These are phyloP conservation scores for Fusarium oxysporum DNA, from an alignment of 2,329 filamentous ascomycete genomes.

Conservation along the genomic window DNA sequence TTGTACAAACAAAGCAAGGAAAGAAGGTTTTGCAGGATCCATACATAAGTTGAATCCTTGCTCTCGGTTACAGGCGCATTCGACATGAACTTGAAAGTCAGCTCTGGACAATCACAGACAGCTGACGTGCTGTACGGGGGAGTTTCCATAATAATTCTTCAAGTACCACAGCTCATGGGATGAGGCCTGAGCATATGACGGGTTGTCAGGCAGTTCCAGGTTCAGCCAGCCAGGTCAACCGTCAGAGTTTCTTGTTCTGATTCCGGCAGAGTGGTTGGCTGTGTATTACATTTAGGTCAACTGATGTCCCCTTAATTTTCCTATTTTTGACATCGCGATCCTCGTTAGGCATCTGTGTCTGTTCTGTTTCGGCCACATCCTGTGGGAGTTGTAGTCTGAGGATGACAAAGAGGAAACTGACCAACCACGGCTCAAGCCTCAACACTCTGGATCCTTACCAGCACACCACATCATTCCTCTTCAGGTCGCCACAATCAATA, in stretches of 20 bases:
- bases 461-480: slow-evolving; percentile 31
- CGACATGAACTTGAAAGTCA: slow-evolving; percentile 2
- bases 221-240: slow-evolving; percentile 34
- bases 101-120: slow-evolving; percentile 21
- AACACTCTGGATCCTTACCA: slow-evolving; percentile 6
- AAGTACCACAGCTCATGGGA: slow-evolving; percentile 2
- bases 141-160: slow-evolving; percentile 10
- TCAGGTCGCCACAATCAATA: slow-evolving; percentile 1
- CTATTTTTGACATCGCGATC: slow-evolving; percentile 15
- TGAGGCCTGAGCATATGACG: slow-evolving; percentile 24
- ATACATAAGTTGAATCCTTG: slow-evolving; percentile 14
- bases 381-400: slow-evolving; percentile 5
- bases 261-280: slow-evolving; percentile 18
- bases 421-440: slow-evolving; percentile 24
- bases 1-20: slow-evolving; percentile 2
- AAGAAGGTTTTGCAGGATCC: slow-evolving; percentile 24
- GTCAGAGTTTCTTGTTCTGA: slow-evolving; percentile 19
- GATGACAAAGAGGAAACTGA: background rate
- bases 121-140: slow-evolving; percentile 15
- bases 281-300: slow-evolving; percentile 9
- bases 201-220: slow-evolving; percentile 16
- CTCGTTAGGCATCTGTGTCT: slow-evolving; percentile 15
- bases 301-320: slow-evolving; percentile 18
- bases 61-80: slow-evolving; percentile 14
- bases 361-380: slow-evolving; percentile 20